phyloP scores from a whole-genome alignment of 305 asterid species.

The Fraxinus velutina region DNA sequence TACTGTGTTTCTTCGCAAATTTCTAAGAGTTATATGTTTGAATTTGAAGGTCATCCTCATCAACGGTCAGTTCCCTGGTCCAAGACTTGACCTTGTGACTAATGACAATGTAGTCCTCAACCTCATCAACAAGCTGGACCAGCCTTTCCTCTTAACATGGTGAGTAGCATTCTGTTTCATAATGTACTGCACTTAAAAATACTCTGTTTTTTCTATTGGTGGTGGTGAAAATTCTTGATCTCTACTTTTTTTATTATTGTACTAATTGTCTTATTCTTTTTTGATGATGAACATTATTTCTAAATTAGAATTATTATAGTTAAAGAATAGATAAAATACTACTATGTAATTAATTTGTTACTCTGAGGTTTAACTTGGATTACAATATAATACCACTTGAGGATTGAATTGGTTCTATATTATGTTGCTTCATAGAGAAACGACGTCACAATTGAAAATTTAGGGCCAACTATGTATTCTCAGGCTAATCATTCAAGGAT shows the following conservation, averaged over 20 bases:
- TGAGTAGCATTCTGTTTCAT: conserved; percentile 29
- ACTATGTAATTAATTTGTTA: background rate
- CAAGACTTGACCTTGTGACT: conserved; percentile 72
- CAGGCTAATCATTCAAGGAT: background rate
- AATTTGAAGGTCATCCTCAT: conserved; percentile 75
- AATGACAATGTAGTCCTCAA: conserved; percentile 80
- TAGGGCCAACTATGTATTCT: background rate
- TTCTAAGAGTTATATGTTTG: conserved; percentile 10
- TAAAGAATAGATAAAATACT: background rate
- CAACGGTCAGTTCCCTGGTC: conserved; percentile 95
- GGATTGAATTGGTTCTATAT: background rate
- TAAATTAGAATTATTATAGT: background rate
- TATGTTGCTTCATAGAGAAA: background rate
- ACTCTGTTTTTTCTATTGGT: background rate
- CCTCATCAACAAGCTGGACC: conserved; percentile 71
- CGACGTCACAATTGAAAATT: background rate
- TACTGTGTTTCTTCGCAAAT: background rate
- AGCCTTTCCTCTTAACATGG: conserved; percentile 92
- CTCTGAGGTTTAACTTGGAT: background rate
- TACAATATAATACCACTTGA: background rate
- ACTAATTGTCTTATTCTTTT: background rate
- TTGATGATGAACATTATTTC: background rate
- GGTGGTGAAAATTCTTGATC: background rate
- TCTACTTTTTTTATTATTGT: background rate
- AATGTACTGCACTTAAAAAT: background rate